These are phyloP conservation scores for Letharia columbiana DNA, from an alignment of 495 filamentous ascomycete species.

Conservation along the genomic window DNA sequence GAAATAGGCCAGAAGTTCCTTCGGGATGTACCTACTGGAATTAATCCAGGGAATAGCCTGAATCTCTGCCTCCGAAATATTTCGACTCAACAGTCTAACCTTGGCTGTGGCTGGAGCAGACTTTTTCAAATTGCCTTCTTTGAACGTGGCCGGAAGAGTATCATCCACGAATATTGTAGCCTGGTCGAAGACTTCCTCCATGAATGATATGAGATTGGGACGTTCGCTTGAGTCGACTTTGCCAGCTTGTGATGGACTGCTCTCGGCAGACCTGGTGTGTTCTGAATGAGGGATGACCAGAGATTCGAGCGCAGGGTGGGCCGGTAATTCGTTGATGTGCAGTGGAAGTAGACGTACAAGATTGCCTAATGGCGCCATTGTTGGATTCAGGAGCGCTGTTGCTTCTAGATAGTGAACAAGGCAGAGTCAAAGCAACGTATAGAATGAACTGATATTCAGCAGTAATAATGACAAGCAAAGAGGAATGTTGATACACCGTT, in stretches of 20 bases:
- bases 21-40: conserved; percentile 2
- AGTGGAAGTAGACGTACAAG: conserved; percentile 22
- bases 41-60: conserved; percentile 20
- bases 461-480: background rate
- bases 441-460: background rate
- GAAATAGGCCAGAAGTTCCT: background rate
- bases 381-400: conserved; percentile 4
- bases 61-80: conserved; percentile 32
- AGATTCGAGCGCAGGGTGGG: conserved; percentile 21
- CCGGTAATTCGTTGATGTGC: conserved; percentile 20
- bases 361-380: conserved; percentile 24
- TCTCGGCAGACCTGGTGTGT: background rate
- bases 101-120: conserved; percentile 39
- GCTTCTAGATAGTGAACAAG: background rate
- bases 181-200: conserved; percentile 23
- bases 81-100: conserved; percentile 39
- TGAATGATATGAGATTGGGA: conserved; percentile 20
- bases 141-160: conserved; percentile 31
- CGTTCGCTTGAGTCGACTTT: conserved; percentile 9
- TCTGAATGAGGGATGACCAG: background rate
- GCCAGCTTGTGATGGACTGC: background rate
- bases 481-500: background rate
- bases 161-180: conserved; percentile 23
- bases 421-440: background rate
- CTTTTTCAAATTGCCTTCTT: conserved; percentile 35